These are phyloP conservation scores for Holtermanniella nyarrowii DNA, from an alignment of 768 basidiomycete genomes.

Conservation along the genomic window DNA sequence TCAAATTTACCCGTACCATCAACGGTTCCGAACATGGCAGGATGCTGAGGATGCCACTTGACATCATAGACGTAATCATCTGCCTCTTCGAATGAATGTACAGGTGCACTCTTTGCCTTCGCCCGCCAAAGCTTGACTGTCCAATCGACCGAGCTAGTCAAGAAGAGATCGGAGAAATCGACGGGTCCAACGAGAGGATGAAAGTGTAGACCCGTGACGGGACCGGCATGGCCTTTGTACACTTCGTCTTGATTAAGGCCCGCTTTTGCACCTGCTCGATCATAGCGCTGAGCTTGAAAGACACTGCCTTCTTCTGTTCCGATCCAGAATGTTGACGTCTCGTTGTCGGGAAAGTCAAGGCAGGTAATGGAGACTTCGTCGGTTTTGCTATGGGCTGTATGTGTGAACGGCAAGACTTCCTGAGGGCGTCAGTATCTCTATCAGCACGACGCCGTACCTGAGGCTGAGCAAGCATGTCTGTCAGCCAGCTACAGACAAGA, in stretches of 20 bases:
- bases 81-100: slow-evolving; percentile 93
- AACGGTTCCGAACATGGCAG: slow-evolving; percentile 82
- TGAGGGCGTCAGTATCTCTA: slow-evolving; percentile 35
- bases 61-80: slow-evolving; percentile 99
- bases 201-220: slow-evolving; percentile 88
- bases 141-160: slow-evolving; percentile 92
- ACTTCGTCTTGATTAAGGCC: slow-evolving; percentile 87
- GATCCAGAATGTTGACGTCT: slow-evolving; percentile 93
- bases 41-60: slow-evolving; percentile 94
- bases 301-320: slow-evolving; percentile 97
- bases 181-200: slow-evolving; percentile 84
- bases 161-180: slow-evolving; percentile 90
- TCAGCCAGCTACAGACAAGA: slow-evolving; percentile 91
- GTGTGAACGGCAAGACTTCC: slow-evolving; percentile 87
- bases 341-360: slow-evolving; percentile 88
- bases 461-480: slow-evolving; percentile 97
- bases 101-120: slow-evolving; percentile 52
- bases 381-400: slow-evolving; percentile 88
- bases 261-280: slow-evolving; percentile 92
- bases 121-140: slow-evolving; percentile 94
- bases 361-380: slow-evolving; percentile 91
- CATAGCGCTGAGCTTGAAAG: slow-evolving; percentile 92
- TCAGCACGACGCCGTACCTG: slow-evolving; percentile 51
- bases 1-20: slow-evolving; percentile 95
- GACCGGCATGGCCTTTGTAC: slow-evolving; percentile 85